phyloP scores from a whole-genome alignment of 305 asterid species.

The Fraxinus angustifolia region DNA sequence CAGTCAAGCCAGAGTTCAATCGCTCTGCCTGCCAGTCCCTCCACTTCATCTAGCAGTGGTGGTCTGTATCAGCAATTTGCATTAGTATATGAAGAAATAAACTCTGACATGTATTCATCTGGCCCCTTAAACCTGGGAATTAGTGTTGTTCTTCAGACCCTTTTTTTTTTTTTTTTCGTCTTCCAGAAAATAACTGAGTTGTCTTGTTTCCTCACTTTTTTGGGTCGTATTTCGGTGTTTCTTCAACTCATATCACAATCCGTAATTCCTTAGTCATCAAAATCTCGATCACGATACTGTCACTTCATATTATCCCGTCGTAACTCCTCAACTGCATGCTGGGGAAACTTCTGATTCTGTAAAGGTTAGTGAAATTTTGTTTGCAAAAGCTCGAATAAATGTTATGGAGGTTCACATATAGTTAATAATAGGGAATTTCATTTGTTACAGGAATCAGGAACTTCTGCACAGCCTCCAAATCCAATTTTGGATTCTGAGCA shows the following conservation, averaged over 20 bases:
- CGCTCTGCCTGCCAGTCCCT: slow-evolving; percentile 63
- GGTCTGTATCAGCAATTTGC: slow-evolving; percentile 54
- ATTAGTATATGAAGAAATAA: slow-evolving; percentile 58
- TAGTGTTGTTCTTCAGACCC: slow-evolving; percentile 52
- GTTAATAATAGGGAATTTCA: not conserved
- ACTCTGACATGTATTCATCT: slow-evolving; percentile 50
- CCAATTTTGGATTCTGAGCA: slow-evolving; percentile 61
- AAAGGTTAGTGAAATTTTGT: slow-evolving; percentile 49
- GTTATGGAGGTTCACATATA: slow-evolving; percentile 11
- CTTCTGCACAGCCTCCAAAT: slow-evolving; percentile 47
- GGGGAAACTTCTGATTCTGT: slow-evolving; percentile 51
- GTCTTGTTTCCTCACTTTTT: slow-evolving; percentile 2
- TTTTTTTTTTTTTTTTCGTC: not conserved
- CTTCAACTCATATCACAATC: slow-evolving; percentile 51
- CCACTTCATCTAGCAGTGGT: slow-evolving; percentile 51
- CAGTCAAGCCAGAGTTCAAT: slow-evolving; percentile 71
- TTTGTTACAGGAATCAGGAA: slow-evolving; percentile 58
- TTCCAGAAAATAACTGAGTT: slow-evolving; percentile 16
- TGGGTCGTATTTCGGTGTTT: slow-evolving; percentile 43
- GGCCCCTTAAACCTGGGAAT: slow-evolving; percentile 55
- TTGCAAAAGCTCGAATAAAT: not conserved
- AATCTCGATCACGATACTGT: slow-evolving; percentile 51
- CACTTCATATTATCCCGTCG: slow-evolving; percentile 48
- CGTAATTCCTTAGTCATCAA: slow-evolving; percentile 48
- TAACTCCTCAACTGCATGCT: slow-evolving; percentile 54